Evolutionary conservation across 768 basidiomycete genomes (phyloP).

Genomic region (Tremella fuciformis): DNA sequence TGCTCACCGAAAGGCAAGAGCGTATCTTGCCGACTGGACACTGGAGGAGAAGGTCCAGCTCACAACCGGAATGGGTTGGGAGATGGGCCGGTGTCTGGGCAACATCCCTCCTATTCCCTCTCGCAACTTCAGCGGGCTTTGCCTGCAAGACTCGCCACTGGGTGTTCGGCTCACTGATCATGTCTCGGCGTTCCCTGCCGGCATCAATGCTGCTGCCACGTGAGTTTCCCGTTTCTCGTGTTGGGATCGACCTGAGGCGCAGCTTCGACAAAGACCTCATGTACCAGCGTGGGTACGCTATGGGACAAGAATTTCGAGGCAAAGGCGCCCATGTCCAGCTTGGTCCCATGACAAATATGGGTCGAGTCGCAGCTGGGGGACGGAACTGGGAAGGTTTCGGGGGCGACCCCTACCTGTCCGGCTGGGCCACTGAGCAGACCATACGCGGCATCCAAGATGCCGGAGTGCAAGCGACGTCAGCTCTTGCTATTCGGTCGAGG

Average conservation of each 20-base stretch:
- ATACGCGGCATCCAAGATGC: slow-evolving; percentile 71
- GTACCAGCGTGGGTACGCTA: slow-evolving; percentile 68
- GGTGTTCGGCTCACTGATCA: slow-evolving; percentile 74
- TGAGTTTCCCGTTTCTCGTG: slow-evolving; percentile 53
- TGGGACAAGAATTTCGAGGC: slow-evolving; percentile 76
- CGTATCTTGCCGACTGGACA: slow-evolving; percentile 56
- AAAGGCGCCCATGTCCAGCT: slow-evolving; percentile 77
- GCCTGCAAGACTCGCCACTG: slow-evolving; percentile 60
- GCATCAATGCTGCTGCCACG: slow-evolving; percentile 76
- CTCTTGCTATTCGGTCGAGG: background rate
- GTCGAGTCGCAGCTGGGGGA: slow-evolving; percentile 66
- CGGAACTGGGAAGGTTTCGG: slow-evolving; percentile 95
- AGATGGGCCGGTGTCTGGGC: slow-evolving; percentile 46
- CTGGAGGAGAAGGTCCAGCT: slow-evolving; percentile 62
- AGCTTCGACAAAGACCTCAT: slow-evolving; percentile 74
- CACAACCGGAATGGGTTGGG: slow-evolving; percentile 57
- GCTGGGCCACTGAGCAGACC: slow-evolving; percentile 67
- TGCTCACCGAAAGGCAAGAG: slow-evolving; percentile 43
- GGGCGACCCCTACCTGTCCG: slow-evolving; percentile 80
- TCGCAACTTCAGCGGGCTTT: slow-evolving; percentile 45
- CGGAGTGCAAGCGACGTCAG: slow-evolving; percentile 73
- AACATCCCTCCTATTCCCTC: slow-evolving; percentile 41
- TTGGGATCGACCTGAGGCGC: background rate
- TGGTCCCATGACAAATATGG: slow-evolving; percentile 83
- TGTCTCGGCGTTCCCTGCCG: slow-evolving; percentile 77